Conservation (phyloP, 1,284 basidiomycete genomes). For the Afroboletus lepidellus region DNA sequence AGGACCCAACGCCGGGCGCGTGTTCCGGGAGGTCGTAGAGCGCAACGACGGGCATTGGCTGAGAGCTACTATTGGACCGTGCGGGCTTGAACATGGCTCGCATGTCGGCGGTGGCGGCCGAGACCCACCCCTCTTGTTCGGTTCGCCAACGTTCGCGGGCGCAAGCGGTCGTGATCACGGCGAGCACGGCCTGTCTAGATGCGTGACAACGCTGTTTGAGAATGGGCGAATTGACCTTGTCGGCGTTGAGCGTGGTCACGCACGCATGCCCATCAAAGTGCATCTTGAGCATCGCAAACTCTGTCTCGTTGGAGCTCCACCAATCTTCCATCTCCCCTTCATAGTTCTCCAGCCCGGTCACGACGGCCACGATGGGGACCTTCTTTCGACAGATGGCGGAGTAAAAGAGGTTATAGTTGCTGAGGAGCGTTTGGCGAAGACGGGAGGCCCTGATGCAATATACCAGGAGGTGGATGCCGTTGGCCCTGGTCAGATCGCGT, state of each 20-base stretch:
- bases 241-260: conserved; percentile 27
- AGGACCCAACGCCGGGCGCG: conserved; percentile 1
- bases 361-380: conserved; percentile 31
- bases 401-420: conserved; percentile 36
- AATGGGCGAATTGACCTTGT: conserved; percentile 31
- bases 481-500: conserved; percentile 22
- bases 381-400: conserved; percentile 33
- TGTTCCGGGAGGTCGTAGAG: conserved; percentile 24
- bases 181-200: conserved; percentile 22
- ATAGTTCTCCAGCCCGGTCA: conserved; percentile 31
- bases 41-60: conserved; percentile 17
- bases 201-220: conserved; percentile 28
- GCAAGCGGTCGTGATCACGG: conserved; percentile 19
- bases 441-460: conserved; percentile 31
- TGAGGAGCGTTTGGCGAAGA: conserved; percentile 21
- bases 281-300: conserved; percentile 27
- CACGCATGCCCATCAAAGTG: conserved; percentile 33
- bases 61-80: conserved; percentile 2
- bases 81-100: conserved; percentile 24
- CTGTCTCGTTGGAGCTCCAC: conserved; percentile 28
- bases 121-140: conserved; percentile 22
- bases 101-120: conserved; percentile 22
- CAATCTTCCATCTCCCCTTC: conserved; percentile 32
- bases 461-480: conserved; percentile 29
- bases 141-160: conserved; percentile 25